phyloP scores from a whole-genome alignment of 768 basidiomycete genomes.

The Daedaleopsis nitida region DNA sequence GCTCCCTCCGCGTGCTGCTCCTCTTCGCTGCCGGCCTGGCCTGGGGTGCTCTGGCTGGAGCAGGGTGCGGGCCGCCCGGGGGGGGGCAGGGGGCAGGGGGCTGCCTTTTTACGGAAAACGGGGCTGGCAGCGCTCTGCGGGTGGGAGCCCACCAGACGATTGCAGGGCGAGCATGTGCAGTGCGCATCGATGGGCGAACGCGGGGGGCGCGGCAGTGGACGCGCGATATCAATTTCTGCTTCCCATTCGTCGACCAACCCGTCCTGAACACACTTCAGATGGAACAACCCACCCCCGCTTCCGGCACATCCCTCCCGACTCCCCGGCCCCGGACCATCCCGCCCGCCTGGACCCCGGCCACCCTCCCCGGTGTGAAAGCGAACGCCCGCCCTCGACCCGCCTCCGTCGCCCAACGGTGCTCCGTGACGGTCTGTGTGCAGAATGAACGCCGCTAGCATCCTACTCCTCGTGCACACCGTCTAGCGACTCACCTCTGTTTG shows the following conservation, averaged over 20 bases:
- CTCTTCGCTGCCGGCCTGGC: no score
- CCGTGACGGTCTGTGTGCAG: neutral
- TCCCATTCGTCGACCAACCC: neutral
- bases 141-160: slow-evolving; percentile 7
- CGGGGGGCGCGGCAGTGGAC: neutral
- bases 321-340: neutral
- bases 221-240: neutral
- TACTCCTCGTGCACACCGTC: neutral
- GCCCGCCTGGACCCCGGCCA: neutral
- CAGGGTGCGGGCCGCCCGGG: neutral
- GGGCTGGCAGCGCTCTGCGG: neutral
- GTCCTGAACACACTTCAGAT: neutral
- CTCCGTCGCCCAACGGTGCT: neutral
- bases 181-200: slow-evolving; percentile 8
- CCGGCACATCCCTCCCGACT: neutral
- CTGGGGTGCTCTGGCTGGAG: neutral
- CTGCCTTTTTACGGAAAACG: slow-evolving; percentile 16
- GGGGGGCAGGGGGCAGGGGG: neutral
- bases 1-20: no score
- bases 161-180: slow-evolving; percentile 3
- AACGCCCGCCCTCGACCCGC: neutral
- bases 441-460: neutral
- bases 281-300: neutral
- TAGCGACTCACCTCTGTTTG: neutral
- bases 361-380: neutral